phyloP scores from a whole-genome alignment of 345 rosid genomes.

The Cardamine chenopodiifolia region DNA sequence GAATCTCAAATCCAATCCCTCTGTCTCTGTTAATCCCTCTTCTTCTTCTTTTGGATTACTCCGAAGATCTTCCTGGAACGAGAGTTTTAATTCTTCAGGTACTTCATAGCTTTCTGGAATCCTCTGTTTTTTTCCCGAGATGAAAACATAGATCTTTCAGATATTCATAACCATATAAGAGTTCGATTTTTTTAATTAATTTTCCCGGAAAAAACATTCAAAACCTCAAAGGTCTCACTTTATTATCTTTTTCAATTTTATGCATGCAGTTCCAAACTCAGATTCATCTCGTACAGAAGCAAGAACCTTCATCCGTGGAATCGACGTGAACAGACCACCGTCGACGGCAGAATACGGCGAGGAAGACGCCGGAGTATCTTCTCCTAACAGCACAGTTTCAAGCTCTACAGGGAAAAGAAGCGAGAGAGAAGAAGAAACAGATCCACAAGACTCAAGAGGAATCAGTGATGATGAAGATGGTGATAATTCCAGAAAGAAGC shows the following conservation, averaged over 20 bases:
- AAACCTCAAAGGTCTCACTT: not conserved
- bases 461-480: conserved; percentile 91
- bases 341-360: conserved; percentile 64
- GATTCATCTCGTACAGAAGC: conserved; percentile 57
- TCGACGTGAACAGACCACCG: conserved; percentile 90
- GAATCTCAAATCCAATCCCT: conserved; percentile 55
- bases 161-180: not conserved
- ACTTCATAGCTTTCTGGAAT: conserved; percentile 28
- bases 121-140: conserved; percentile 35
- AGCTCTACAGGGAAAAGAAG: conserved; percentile 89
- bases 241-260: conserved; percentile 1
- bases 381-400: conserved; percentile 94
- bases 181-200: too few relatives aligned
- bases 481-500: conserved; percentile 88
- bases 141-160: conserved; percentile 16
- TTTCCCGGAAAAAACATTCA: not conserved
- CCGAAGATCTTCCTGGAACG: conserved; percentile 61
- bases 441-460: conserved; percentile 73
- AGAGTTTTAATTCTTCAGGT: conserved; percentile 60
- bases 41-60: conserved; percentile 44
- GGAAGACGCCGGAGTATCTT: conserved; percentile 85
- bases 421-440: conserved; percentile 75
- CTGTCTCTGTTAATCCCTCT: conserved; percentile 47
- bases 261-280: conserved; percentile 75
- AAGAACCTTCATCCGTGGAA: conserved; percentile 64